These are phyloP conservation scores for Sclerotinia trifoliorum DNA, from an alignment of 2,329 filamentous ascomycete species.

Conservation along the genomic window DNA sequence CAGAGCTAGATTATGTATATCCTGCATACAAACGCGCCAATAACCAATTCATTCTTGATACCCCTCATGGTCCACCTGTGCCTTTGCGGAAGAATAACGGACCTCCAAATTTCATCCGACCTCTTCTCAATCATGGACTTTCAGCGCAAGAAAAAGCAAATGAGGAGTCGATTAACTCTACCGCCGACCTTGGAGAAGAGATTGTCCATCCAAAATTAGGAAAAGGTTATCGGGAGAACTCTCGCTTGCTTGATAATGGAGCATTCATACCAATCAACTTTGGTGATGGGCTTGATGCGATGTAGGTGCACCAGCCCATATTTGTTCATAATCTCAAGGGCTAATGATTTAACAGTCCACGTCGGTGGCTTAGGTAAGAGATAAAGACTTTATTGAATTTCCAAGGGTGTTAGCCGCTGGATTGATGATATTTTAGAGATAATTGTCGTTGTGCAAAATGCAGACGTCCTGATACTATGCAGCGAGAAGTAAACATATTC, in stretches of 20 bases:
- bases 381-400: neutral
- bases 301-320: neutral
- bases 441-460: slow-evolving; percentile 69
- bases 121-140: neutral
- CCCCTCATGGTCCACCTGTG: neutral
- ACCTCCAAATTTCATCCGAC: neutral
- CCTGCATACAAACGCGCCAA: neutral
- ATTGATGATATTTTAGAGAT: slow-evolving; percentile 48
- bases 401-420: neutral
- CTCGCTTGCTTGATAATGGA: neutral
- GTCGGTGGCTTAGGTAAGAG: slow-evolving; percentile 44
- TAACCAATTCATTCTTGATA: neutral
- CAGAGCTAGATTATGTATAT: neutral
- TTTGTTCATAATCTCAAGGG: neutral
- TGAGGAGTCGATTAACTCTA: neutral
- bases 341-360: slow-evolving; percentile 39
- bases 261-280: slow-evolving; percentile 5
- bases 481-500: slow-evolving; percentile 68
- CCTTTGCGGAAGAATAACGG: neutral
- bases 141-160: slow-evolving; percentile 7
- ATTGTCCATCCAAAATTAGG: slow-evolving; percentile 15
- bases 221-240: slow-evolving; percentile 9
- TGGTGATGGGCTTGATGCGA: neutral
- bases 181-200: slow-evolving; percentile 3
- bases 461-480: slow-evolving; percentile 67